Evolutionary conservation across 805 yeast genomes (phyloP).

Genomic region (Wickerhamomyces kurtzmanii): DNA sequence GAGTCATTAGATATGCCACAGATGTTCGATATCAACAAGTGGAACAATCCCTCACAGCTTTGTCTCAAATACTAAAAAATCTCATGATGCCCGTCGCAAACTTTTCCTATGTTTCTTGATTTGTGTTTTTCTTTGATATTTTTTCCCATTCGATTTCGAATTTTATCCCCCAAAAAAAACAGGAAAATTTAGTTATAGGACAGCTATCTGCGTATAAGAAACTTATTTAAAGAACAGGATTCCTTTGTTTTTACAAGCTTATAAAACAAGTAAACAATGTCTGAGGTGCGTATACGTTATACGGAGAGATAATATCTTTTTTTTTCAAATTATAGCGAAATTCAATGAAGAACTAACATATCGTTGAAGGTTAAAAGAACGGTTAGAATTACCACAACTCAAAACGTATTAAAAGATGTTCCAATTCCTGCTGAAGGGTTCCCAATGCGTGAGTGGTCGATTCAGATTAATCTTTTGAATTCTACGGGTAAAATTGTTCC

Average conservation of each 20-base stretch:
- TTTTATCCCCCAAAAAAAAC: too few relatives aligned
- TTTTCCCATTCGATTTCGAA: too few relatives aligned
- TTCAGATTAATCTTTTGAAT: conserved; percentile 66
- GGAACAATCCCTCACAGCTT: too few relatives aligned
- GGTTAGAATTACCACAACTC: conserved; percentile 78
- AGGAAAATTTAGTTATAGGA: too few relatives aligned
- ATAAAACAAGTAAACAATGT: conserved; percentile 13
- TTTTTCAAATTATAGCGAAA: background rate
- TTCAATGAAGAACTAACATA: background rate
- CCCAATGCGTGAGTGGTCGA: conserved; percentile 93
- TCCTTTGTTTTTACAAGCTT: conserved; percentile 8
- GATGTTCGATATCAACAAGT: too few relatives aligned
- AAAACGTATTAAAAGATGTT: conserved; percentile 69
- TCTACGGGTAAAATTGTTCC: conserved; percentile 76
- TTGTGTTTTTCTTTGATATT: too few relatives aligned
- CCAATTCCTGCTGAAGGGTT: conserved; percentile 83
- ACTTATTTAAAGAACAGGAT: too few relatives aligned
- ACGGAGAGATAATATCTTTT: background rate
- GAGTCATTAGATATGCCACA: too few relatives aligned
- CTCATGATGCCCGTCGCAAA: too few relatives aligned
- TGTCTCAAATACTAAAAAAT: too few relatives aligned
- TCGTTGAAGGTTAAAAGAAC: conserved; percentile 60
- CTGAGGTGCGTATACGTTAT: conserved; percentile 12
- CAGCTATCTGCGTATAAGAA: too few relatives aligned
- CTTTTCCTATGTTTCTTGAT: too few relatives aligned